Evolutionary conservation across 441 rosid genomes (phyloP), one percentile per base, ranked within the genome.

Genomic region (Codiaeum variegatum): DNA sequence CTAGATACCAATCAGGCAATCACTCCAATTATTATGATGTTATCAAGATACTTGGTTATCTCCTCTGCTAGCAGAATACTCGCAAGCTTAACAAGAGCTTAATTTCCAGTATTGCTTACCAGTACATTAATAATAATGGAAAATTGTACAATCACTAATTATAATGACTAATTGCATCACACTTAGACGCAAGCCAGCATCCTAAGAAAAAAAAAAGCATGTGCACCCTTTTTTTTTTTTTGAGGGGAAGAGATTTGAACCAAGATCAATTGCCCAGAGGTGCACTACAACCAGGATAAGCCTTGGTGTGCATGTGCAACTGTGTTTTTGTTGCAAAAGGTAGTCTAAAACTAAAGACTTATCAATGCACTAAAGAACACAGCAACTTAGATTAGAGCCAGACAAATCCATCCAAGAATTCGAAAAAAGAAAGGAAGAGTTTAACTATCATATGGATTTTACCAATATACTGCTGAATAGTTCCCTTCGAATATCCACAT

Each of bases 401-500:
- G 58, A 26, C 32, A 34, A 12, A 32, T 51, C 9, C 54, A 58
- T 26, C 16, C n/a, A 44, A 62, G 40, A 62, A 11, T 23, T 28
- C 54, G 13, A 12, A 54, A 28, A 56, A 49, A 56, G 42, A 34
- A 55, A 12, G 24, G 44, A 54, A 29, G 62, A 40, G 21, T 1
- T 16, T 24, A 51, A 46, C 65, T 10, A 51, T 18, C 38, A 55
- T 11, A 49, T 73, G 55, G 34, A 65, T 62, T 73, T 82, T 90
- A 96, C 99, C 97, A 96, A 83, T 71, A 96, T 83, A 82, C 98
- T 93, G 78, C 98, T 91, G 78, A 86, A 93, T 71, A 96, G 80
- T 76, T 96, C 99, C 83, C 97, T 89, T 67, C 99, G 86, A 72
- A 93, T 96, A 81, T 96, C 99, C 66, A 87, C 98, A 68, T 96